Evolutionary conservation across 192 early-diverging fungal genomes (phyloP), one percentile per base, ranked within the genome.

Genomic region (Thamnidium elegans): DNA sequence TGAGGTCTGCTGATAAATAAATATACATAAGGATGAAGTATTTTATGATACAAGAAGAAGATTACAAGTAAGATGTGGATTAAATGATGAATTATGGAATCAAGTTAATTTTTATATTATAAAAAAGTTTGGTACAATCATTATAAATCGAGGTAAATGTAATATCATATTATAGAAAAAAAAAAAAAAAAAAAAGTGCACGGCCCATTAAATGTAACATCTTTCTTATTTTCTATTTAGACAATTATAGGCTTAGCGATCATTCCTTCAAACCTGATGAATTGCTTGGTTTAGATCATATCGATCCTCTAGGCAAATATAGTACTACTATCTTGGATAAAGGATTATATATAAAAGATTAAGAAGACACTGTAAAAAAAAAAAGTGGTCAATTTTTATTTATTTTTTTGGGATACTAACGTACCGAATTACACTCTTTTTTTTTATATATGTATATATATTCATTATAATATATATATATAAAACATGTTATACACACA

Each of bases 51-150:
- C 91, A 21, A 92, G 88, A 82, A 62, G 65, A 58, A 84, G 95
- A 10, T 76, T 97, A 61, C 85, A 84, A 62, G 68, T 36, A 56
- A 74, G 85, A 34, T 77, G 89, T 19, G 92, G 91, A 10, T 79
- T 92, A 84, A 80, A 77, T 63, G 89, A 94, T 44, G 91, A 89
- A 75, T 93, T 94, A 43, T 90, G 90, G 60, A 79, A 69, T 1
- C 87, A 86, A 58, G 77, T 89, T 58, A 89, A 84, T 62, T 70
- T 85, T 63, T 53, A 73, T 64, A 76, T 85, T 69, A 60, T 79
- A 21, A 59, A 58, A 10, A n/a, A 30, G 31, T 55, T 56, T 32
- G 32, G 17, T 34, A 17, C 32, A 15, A 56, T 17, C 4, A 56
- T 34, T 7, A 17, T 17, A 17, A 17, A 56, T 36, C 15, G 55